phyloP scores from a whole-genome alignment of 2,329 filamentous ascomycete species.

The Arthrinium puccinioides region DNA sequence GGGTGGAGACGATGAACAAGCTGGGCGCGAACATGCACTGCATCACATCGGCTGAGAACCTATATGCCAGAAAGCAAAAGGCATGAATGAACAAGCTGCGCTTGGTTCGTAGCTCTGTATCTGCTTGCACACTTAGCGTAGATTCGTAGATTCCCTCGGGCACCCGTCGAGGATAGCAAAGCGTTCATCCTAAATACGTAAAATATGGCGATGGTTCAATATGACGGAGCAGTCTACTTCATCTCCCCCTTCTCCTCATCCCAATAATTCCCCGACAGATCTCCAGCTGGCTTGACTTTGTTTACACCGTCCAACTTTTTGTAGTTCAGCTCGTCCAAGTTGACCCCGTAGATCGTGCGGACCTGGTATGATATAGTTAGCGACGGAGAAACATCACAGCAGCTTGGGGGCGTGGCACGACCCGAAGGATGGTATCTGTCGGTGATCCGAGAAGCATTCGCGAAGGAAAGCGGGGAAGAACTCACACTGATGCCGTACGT shows the following conservation, averaged over 20 bases:
- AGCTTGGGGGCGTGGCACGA: too few species aligned
- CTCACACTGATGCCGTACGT: slow-evolving; percentile 37
- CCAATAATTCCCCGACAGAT: slow-evolving; percentile 30
- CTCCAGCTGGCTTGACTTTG: slow-evolving; percentile 22
- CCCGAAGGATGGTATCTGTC: too few species aligned
- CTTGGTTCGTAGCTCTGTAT: too few species aligned
- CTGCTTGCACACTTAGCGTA: too few species aligned
- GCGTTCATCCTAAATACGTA: slow-evolving; percentile 1
- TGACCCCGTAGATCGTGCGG: slow-evolving; percentile 32
- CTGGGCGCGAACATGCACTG: slow-evolving; percentile 82
- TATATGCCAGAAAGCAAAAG: slow-evolving; percentile 34
- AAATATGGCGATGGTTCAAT: too few species aligned
- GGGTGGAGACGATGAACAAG: slow-evolving; percentile 95
- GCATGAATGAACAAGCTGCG: too few species aligned
- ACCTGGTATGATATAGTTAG: slow-evolving; percentile 26
- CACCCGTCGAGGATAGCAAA: too few species aligned
- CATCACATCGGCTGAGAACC: slow-evolving; percentile 74
- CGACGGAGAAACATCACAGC: too few species aligned
- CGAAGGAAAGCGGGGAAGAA: slow-evolving; percentile 1
- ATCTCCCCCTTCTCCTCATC: slow-evolving; percentile 21
- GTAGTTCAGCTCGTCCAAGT: slow-evolving; percentile 30
- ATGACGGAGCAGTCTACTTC: slow-evolving; percentile 10
- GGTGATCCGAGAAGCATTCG: background rate
- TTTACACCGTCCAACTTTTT: slow-evolving; percentile 28
- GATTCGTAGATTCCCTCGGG: too few species aligned